Evolutionary conservation across 1,139 yeast genomes (phyloP), one percentile per base, ranked within the genome.

Genomic region (Casaregolazyma lundiana): DNA sequence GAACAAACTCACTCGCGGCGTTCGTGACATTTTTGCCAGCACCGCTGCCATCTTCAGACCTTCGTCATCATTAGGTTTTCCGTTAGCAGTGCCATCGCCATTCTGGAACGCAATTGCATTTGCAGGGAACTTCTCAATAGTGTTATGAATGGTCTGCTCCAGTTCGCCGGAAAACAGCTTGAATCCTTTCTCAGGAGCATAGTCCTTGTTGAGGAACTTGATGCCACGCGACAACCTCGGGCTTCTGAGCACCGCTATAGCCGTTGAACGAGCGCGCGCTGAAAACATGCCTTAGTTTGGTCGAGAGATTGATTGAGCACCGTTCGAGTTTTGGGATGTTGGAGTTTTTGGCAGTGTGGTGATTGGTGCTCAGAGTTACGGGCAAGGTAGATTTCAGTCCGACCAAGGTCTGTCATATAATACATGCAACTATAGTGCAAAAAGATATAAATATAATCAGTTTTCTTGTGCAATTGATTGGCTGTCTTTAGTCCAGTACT

Each of bases 41-140:
- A 78, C 84, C 21, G 94, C 89, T 47, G 86, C 79, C 36, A 80
- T 78, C 67, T 84, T 80, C 61, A 87, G 76, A 66, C 86, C 94
- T 42, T 70, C 69, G 58, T 86, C 95, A 26, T 76, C 67, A 19
- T 40, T 35, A 4, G 40, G 11, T 13, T 17, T 16, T 16, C n/a
- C 16, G 16, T 26, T 42, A 45, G 84, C 79, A 11, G 89, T 72
- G 6, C 95, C 95, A 62, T 86, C 94, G 46, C 85, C 78, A 64
- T 83, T 83, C 61, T 83, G 78, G 65, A 81, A 86, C 55, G 84
- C 58, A 53, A 60, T 58, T 13, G 62, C 59, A 6, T 67, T 58
- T 35, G 60, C 60, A 19, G 69, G 64, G 41, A 66, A 50, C 37
- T 53, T 44, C 41, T 58, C 57, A 34, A 66, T 54, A 43, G 59